Evolutionary conservation across 176 grass and related monocot species (phyloP), one percentile per base, ranked within the genome.

Genomic region (Tillandsia leiboldiana): DNA sequence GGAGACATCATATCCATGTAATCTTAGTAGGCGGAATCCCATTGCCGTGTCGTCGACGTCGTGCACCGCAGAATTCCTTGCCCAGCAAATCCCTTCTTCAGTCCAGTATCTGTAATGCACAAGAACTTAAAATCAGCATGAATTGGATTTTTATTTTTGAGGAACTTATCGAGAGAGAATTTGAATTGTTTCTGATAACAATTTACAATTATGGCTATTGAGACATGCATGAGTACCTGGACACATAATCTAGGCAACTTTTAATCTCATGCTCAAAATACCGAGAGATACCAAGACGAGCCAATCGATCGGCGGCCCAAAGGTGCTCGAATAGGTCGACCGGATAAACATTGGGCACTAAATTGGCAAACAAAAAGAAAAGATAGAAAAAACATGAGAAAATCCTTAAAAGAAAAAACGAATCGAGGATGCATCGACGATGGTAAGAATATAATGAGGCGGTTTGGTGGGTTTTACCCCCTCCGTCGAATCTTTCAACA

Each of bases 11-110:
- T 90, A 99, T 58, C 89, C 87, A 81, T 99, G 89, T 49, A 90
- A 57, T 17, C 89, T 79, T 24, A 99, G 70, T 15, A 99, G 79
- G 11, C 93, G 89, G 68, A 97, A 97, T 51, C 82, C 86, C 93
- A 97, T 97, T 17, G 89, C 68, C 0, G 93, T 92, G 74, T 97
- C 93, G 65, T 97, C 93, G 29, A 87, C 83, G 23, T 97, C 93
- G 53, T 83, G 63, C 8, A 97, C 79, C 12, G 28, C 64, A 5
- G 93, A 87, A 73, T 87, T 77, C 50, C 79, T 92, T 10, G 93
- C 86, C 93, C 93, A 97, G 59, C 89, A 97, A 67, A 97, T 97
- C 9, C 93, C 93, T 23, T 84, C 83, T 51, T 92, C 84, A 26
- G 73, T 83, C 93, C 89, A 97, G 58, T 83, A 79, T 65, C 92